Percentiles rank a stretch among this genome's conserved stretches.
phyloP scores from a whole-genome alignment of 2,329 filamentous ascomycete species.

The Colletotrichum graminicola region DNA sequence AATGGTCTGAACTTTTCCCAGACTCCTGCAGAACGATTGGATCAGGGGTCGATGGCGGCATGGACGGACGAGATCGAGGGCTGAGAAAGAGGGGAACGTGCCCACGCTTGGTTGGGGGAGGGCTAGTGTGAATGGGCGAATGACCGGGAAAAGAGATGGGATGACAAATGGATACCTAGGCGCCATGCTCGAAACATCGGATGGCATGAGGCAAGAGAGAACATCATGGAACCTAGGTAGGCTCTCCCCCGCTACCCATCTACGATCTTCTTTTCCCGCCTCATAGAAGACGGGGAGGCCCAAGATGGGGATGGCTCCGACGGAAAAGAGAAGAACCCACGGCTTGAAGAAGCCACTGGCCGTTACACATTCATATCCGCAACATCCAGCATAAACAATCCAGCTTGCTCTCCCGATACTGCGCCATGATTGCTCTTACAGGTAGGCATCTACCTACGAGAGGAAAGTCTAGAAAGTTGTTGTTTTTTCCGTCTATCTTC shows the following conservation, averaged over 20 bases:
- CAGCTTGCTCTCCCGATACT: no score
- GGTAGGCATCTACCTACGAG: no score
- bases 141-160: background rate
- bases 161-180: background rate
- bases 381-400: background rate
- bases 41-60: background rate
- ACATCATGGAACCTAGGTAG: background rate
- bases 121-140: background rate
- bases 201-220: slow-evolving; percentile 5
- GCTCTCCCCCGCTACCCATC: no score
- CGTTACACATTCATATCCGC: background rate
- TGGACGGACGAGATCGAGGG: slow-evolving; percentile 4
- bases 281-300: background rate
- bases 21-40: background rate
- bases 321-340: no score
- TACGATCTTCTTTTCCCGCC: background rate
- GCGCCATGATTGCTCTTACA: background rate
- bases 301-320: background rate
- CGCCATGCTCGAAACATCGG: slow-evolving; percentile 15
- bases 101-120: background rate
- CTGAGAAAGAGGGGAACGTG: background rate
- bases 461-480: no score
- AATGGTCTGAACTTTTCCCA: background rate
- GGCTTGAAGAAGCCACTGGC: background rate
- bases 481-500: no score